Conservation (phyloP, 495 filamentous ascomycete genomes). For the Penicillium cosmopolitanum region DNA sequence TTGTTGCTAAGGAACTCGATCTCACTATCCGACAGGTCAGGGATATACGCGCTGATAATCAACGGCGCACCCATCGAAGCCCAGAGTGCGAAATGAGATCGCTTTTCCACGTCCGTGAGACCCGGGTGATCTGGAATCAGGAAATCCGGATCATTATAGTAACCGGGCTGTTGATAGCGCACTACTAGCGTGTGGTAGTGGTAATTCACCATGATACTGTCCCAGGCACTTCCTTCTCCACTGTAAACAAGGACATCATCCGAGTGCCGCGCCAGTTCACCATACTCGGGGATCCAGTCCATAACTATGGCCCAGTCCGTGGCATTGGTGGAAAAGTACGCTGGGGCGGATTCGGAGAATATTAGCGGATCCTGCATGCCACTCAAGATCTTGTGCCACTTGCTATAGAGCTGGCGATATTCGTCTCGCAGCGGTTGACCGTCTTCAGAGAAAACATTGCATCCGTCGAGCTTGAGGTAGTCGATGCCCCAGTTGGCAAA, state of each 20-base stretch:
- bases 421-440: slow-evolving; percentile 30
- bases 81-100: slow-evolving; percentile 48
- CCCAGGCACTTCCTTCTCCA: slow-evolving; percentile 39
- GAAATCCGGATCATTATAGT: slow-evolving; percentile 51
- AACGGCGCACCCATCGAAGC: slow-evolving; percentile 42
- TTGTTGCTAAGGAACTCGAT: slow-evolving; percentile 38
- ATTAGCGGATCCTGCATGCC: slow-evolving; percentile 40
- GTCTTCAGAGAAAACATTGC: slow-evolving; percentile 36
- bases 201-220: slow-evolving; percentile 49
- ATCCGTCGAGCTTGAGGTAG: slow-evolving; percentile 48
- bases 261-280: slow-evolving; percentile 47
- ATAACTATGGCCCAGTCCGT: slow-evolving; percentile 46
- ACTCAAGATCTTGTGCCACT: slow-evolving; percentile 40
- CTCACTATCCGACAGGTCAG: slow-evolving; percentile 35
- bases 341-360: slow-evolving; percentile 47
- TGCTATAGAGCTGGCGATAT: slow-evolving; percentile 35
- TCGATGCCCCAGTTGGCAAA: slow-evolving; percentile 48
- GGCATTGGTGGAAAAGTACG: slow-evolving; percentile 41
- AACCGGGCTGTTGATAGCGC: slow-evolving; percentile 47
- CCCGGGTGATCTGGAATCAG: slow-evolving; percentile 45
- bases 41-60: slow-evolving; percentile 47
- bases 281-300: slow-evolving; percentile 41
- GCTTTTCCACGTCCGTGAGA: slow-evolving; percentile 40
- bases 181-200: slow-evolving; percentile 38
- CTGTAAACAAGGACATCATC: slow-evolving; percentile 45